Evolutionary conservation across 1,284 basidiomycete species (phyloP), one percentile per base, ranked within the genome.

Genomic region (Irpex rosettiformis): DNA sequence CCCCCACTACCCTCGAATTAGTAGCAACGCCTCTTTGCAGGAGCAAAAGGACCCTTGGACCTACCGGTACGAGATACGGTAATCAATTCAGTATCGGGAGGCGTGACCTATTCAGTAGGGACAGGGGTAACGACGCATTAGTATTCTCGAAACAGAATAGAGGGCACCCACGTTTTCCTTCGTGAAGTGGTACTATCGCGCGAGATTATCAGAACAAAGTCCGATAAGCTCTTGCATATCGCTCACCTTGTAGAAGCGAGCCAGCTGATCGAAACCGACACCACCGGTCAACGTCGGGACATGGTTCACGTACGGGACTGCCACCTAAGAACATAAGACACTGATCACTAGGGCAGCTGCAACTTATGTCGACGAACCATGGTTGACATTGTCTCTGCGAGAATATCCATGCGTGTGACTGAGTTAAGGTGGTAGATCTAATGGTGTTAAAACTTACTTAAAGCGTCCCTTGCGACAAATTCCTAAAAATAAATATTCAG

Each of bases 241-340:
- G 8, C 52, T 21, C 43, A 73, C 75, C 70, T 77, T 78, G 64
- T 79, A 80, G 62, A 79, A 79, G 28, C 78, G 72, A 7, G 73
- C 69, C 13, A 78, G 65, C 3, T 80, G 72, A 22, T 74, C 66
- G 52, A 70, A 70, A 3, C 75, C 77, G 28, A 79, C 70, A 18
- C 76, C 78, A 5, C 78, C 78, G 2, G 74, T 80, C 74, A 79
- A 70, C 4, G 79, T 80, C 16, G 79, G 69, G 25, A 80, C 70
- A 59, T 78, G 79, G 61, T 79, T 81, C 30, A 81, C 79, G 57
- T 78, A 80, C 21, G 77, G 78, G n/a, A 72, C 69, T n/a, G 71
- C 60, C 13, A 80, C 77, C 78, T 80, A 40, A 29, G 18, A 18
- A n/a, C 47, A 18, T 45, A 24, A 57, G 30, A 37, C 21, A 6